Conservation (phyloP, 148 eudicot genomes). For the Nepenthes mirabilis region DNA sequence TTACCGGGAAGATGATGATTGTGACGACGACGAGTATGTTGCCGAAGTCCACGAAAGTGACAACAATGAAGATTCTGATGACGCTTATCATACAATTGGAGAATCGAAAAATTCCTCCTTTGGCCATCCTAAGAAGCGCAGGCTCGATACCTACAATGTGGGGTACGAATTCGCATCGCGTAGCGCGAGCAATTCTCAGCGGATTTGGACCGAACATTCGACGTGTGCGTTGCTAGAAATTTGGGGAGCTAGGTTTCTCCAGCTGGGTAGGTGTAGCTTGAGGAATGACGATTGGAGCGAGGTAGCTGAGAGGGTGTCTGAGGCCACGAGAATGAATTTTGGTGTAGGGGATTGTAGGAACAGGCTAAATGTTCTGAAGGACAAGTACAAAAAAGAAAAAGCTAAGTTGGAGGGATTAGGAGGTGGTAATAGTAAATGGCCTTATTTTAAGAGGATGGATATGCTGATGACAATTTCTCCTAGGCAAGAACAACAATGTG, state of each 20-base stretch:
- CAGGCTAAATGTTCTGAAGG: constrained; percentile 56
- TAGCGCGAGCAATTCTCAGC: constrained; percentile 4
- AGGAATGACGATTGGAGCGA: constrained; percentile 85
- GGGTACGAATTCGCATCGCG: constrained; percentile 36
- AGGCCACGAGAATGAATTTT: constrained; percentile 32
- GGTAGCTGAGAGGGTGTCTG: constrained; percentile 66
- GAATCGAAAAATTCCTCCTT: constrained; percentile 16
- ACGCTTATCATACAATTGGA: constrained; percentile 18
- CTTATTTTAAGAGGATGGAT: constrained; percentile 64
- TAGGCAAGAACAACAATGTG: constrained; percentile 41
- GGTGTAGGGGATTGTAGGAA: constrained; percentile 55
- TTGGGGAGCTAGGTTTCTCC: constrained; percentile 78
- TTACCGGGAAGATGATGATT: constrained; percentile 23
- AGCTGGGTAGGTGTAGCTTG: constrained; percentile 69
- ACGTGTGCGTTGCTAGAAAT: constrained; percentile 45
- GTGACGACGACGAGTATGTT: constrained; percentile 21
- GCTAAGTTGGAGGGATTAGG: constrained; percentile 31
- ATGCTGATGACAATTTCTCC: constrained; percentile 48
- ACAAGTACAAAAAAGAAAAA: constrained; percentile 73
- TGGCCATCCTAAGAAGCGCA: constrained; percentile 51
- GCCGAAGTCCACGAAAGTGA: constrained; percentile 18
- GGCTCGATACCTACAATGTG: constrained; percentile 30
- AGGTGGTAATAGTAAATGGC: constrained; percentile 59
- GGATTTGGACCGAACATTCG: constrained; percentile 59
- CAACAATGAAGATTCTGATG: constrained; percentile 18